These are phyloP conservation scores for Kluyveromyces aestuarii DNA, from an alignment of 805 yeast species.

Conservation along the genomic window DNA sequence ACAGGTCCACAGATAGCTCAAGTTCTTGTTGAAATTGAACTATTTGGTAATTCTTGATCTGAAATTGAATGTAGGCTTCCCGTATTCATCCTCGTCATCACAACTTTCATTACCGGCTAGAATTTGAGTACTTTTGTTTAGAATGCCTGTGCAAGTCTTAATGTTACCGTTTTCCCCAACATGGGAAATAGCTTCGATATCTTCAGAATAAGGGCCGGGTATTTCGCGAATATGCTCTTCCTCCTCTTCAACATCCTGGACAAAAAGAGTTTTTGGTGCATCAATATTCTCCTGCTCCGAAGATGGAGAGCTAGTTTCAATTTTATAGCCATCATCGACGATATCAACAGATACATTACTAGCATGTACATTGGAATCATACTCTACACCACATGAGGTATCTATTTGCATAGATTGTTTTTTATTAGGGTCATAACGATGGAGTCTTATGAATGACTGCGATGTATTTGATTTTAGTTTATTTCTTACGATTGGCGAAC, in stretches of 20 bases:
- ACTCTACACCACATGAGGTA: neutral
- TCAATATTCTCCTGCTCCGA: neutral
- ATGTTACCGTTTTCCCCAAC: neutral
- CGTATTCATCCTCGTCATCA: slow-evolving; percentile 27
- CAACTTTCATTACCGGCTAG: slow-evolving; percentile 8
- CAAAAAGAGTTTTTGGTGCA: neutral
- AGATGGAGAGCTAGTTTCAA: neutral
- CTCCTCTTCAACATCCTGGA: neutral
- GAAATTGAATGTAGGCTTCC: slow-evolving; percentile 30
- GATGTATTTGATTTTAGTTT: neutral
- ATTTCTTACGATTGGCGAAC: neutral
- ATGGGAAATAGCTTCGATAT: neutral
- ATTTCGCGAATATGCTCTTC: neutral
- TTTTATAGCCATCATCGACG: neutral
- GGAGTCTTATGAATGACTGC: neutral
- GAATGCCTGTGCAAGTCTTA: neutral
- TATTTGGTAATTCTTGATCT: slow-evolving; percentile 11
- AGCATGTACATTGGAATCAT: neutral
- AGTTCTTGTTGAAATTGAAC: neutral
- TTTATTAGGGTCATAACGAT: neutral
- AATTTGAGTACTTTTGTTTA: neutral
- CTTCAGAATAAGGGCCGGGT: neutral
- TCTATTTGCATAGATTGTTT: neutral
- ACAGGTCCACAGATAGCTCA: neutral
- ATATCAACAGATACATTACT: neutral